phyloP scores from a whole-genome alignment of 1,284 basidiomycete genomes.

The Amylostereum areolatum region DNA sequence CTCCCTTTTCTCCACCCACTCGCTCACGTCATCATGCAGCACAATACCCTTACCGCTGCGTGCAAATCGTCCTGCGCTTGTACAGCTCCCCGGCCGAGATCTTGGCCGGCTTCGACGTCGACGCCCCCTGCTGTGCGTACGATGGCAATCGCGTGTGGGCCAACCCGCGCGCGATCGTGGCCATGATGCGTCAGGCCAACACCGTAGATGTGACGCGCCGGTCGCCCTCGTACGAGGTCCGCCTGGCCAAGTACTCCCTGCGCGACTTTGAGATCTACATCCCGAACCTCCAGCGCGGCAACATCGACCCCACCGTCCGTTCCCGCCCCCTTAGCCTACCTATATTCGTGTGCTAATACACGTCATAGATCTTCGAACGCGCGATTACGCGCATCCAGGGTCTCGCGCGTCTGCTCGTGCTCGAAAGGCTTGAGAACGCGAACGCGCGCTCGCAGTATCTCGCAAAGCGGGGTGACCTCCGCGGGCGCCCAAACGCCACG shows the following conservation, averaged over 20 bases:
- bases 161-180: conserved; percentile 47
- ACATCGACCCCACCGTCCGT: conserved; percentile 51
- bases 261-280: conserved; percentile 52
- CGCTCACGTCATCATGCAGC: not conserved
- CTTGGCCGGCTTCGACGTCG: conserved; percentile 57
- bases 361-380: conserved; percentile 50
- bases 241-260: conserved; percentile 48
- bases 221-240: conserved; percentile 59
- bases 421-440: conserved; percentile 44
- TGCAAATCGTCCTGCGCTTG: conserved; percentile 54
- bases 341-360: not conserved
- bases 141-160: conserved; percentile 52
- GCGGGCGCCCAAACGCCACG: conserved; percentile 35
- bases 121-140: conserved; percentile 50
- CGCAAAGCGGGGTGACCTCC: conserved; percentile 36
- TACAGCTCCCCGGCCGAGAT: conserved; percentile 56
- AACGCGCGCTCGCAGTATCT: conserved; percentile 40
- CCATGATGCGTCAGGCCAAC: conserved; percentile 57
- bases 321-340: not conserved
- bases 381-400: conserved; percentile 48
- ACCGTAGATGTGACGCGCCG: conserved; percentile 51
- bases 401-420: conserved; percentile 50
- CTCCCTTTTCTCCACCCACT: no score
- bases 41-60: conserved; percentile 28
- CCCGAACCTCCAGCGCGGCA: conserved; percentile 40